Evolutionary conservation across 148 eudicot species (phyloP).

Genomic region (Arctostaphylos glauca): DNA sequence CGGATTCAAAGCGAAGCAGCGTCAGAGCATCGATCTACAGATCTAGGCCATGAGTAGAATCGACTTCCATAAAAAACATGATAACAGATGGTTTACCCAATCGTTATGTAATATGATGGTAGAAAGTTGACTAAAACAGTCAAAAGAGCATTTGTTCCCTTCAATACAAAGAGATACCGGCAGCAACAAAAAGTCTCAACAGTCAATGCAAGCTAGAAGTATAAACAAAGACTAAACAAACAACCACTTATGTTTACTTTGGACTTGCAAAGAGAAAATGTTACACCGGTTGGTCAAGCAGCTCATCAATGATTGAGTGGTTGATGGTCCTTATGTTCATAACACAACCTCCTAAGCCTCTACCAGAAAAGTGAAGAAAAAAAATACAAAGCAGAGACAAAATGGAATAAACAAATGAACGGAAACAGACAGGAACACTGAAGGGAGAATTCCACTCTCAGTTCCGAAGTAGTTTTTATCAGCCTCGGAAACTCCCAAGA

Average conservation of each 20-base stretch:
- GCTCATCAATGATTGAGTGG: not conserved
- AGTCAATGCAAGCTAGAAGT: not conserved
- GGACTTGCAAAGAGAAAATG: not conserved
- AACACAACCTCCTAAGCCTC: not conserved
- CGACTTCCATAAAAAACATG: not conserved
- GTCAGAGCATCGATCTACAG: not conserved
- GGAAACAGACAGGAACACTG: not conserved
- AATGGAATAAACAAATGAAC: not conserved
- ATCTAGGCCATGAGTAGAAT: not conserved
- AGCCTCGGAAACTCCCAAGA: not conserved
- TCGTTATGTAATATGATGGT: not conserved
- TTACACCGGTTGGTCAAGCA: not conserved
- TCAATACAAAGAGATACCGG: not conserved
- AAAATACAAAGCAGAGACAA: not conserved
- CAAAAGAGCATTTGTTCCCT: not conserved
- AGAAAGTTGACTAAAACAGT: not conserved
- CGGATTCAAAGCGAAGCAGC: not conserved
- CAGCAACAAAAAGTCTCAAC: not conserved
- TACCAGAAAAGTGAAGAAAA: not conserved
- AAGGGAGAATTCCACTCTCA: conserved; percentile 2
- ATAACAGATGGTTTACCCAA: not conserved
- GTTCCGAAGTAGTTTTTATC: not conserved
- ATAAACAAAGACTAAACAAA: not conserved
- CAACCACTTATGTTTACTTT: not conserved
- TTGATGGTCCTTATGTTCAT: not conserved